phyloP scores from a whole-genome alignment of 345 rosid species.

The Citrus reticulata region DNA sequence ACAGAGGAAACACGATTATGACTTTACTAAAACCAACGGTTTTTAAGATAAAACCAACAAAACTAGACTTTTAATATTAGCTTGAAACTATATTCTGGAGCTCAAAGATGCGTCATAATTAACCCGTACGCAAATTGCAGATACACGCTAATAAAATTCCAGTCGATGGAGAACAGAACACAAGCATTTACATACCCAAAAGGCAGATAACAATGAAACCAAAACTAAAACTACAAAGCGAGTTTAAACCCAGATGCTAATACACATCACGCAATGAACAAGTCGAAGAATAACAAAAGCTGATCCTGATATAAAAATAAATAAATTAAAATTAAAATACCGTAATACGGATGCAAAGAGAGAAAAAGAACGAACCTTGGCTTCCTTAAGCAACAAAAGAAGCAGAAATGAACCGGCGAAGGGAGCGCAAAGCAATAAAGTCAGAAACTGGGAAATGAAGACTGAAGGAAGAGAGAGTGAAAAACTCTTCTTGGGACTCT shows the following conservation, averaged over 20 bases:
- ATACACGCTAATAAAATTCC: neutral
- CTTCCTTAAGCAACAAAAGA: neutral
- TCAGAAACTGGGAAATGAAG: neutral
- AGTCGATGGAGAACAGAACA: neutral
- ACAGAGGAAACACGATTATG: neutral
- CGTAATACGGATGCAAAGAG: neutral
- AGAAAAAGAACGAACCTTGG: slow-evolving; percentile 11
- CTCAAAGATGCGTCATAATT: neutral
- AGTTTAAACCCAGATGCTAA: neutral
- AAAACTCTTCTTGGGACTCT: neutral
- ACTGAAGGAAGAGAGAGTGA: neutral
- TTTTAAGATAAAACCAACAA: neutral
- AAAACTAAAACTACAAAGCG: neutral
- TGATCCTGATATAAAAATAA: neutral
- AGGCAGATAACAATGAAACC: neutral
- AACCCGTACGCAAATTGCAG: neutral
- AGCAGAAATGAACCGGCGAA: neutral
- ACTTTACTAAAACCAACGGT: neutral
- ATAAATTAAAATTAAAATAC: neutral
- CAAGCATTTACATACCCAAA: neutral
- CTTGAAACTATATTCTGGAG: neutral
- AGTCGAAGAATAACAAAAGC: neutral
- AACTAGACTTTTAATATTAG: neutral
- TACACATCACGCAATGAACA: neutral
- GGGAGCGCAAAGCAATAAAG: neutral